Percentiles rank a stretch among this genome's conserved stretches.
These are phyloP conservation scores for Aspergillus proliferans DNA, from an alignment of 2,329 filamentous ascomycete species.

Conservation along the genomic window DNA sequence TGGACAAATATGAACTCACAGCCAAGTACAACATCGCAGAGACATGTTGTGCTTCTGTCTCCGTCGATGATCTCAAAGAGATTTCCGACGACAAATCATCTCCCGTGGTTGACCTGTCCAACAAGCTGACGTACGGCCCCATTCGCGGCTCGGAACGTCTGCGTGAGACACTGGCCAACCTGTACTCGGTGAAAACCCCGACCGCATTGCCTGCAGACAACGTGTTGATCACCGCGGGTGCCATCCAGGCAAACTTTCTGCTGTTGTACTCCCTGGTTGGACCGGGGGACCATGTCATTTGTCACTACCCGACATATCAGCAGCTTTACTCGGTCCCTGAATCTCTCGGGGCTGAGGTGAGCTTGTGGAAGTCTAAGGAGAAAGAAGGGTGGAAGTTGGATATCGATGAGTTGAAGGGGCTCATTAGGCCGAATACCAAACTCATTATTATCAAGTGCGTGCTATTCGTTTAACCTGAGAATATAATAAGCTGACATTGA, in stretches of 20 bases:
- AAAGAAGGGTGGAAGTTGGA: constrained; percentile 63
- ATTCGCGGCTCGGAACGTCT: constrained; percentile 63
- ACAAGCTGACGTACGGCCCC: constrained; percentile 63
- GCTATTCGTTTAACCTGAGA: neutral
- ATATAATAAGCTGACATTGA: neutral
- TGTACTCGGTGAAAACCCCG: constrained; percentile 55
- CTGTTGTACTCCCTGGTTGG: constrained; percentile 65
- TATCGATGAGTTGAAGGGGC: constrained; percentile 55
- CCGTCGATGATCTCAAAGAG: constrained; percentile 46
- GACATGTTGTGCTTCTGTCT: constrained; percentile 52
- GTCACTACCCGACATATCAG: constrained; percentile 81
- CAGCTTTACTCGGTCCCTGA: constrained; percentile 72
- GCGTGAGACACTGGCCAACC: constrained; percentile 56
- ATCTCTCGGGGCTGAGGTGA: constrained; percentile 69
- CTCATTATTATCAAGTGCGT: constrained; percentile 58
- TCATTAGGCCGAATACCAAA: constrained; percentile 50
- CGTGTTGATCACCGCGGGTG: constrained; percentile 70
- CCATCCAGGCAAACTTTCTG: constrained; percentile 81
- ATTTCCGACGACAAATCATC: constrained; percentile 49
- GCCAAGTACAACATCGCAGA: constrained; percentile 54
- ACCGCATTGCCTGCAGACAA: constrained; percentile 51
- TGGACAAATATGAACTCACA: constrained; percentile 49
- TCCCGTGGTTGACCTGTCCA: constrained; percentile 45
- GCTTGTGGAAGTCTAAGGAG: constrained; percentile 64
- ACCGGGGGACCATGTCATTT: constrained; percentile 75